Base-by-base conservation (phyloP, 352 stramenopile species). In the Pythium rhizo-oryzae region DNA sequence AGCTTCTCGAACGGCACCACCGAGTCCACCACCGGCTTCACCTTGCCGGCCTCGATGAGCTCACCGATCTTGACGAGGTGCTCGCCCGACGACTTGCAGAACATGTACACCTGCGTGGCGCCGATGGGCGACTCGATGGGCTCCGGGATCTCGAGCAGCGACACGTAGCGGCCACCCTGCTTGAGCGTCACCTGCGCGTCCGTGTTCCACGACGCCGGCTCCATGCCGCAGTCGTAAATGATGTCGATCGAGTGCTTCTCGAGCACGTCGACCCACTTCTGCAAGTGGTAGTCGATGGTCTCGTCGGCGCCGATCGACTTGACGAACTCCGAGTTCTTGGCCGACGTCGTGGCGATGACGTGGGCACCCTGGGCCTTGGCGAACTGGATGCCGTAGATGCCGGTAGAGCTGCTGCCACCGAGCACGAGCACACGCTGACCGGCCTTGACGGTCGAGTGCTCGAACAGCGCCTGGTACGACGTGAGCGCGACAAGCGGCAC, bases 1-100 rank as follows among this genome's bases (percentile, higher is more conserved):
- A 79, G 58, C 47, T 80, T 77, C 46, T 89, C 71, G 24, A 93
- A 83, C 52, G 71, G 63, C 56, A 86, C 78, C 5, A 85, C 67
- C 41, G 70, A 73, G 58, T 82, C 75, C 4, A 89, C 76, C 2
- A 72, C 50, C 28, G 75, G 57, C 43, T 81, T 79, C 4, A 83
- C 35, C 57, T 82, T 74, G 8, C 74, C 73, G 15, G n/a, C 62
- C 52, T 88, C 66, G 9, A 93, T 69, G 16, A 82, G 71, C 47
- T 72, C 61, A 0, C 61, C 58, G 39, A 93, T 78, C 52, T 75
- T 63, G 19, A 73, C 55, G 28, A 90, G 73, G 52, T 82, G 60
- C 15, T 43, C 30, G 21, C 69, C 73, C 37, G 55, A 68, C 13
- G 78, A 63, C 43, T 69, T 58, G 54, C 62, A 62, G 35, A 69